phyloP scores from a whole-genome alignment of 225 moss, liverwort and hornwort species.

The Physcomitrium patens region DNA sequence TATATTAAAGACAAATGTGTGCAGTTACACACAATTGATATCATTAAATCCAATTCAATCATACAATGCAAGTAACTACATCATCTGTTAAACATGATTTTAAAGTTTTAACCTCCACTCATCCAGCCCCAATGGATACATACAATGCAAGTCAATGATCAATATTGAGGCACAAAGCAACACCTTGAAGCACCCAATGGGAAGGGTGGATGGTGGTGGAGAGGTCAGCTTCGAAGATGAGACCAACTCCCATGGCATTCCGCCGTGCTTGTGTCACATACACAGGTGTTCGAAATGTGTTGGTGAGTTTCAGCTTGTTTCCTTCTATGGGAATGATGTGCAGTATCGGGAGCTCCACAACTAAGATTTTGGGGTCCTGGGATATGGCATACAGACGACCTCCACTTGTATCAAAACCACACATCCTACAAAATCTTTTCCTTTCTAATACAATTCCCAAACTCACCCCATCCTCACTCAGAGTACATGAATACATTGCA shows the following conservation, averaged over 20 bases:
- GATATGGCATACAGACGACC: accelerated
- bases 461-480: not conserved
- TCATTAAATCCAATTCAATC: too few species aligned
- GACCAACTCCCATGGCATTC: slow-evolving; percentile 93
- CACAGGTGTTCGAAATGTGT: slow-evolving; percentile 85
- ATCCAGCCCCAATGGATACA: too few species aligned
- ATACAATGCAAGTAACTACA: too few species aligned
- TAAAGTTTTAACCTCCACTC: too few species aligned
- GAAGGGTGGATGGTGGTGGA: slow-evolving; percentile 83
- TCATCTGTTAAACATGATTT: too few species aligned
- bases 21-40: too few species aligned
- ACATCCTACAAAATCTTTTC: too few species aligned
- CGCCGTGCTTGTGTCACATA: slow-evolving; percentile 91
- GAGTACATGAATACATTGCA: too few species aligned
- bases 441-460: too few species aligned
- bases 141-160: slow-evolving; percentile 45
- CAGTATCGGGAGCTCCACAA: slow-evolving; percentile 80
- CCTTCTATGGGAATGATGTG: slow-evolving; percentile 90
- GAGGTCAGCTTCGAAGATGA: slow-evolving; percentile 91
- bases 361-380: slow-evolving; percentile 82
- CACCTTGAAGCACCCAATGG: slow-evolving; percentile 92
- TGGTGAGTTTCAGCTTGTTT: slow-evolving; percentile 90
- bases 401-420: not conserved
- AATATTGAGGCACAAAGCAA: slow-evolving; percentile 83
- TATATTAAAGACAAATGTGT: too few species aligned